phyloP scores from a whole-genome alignment of 768 basidiomycete species.

The Boletus subparvulus region DNA sequence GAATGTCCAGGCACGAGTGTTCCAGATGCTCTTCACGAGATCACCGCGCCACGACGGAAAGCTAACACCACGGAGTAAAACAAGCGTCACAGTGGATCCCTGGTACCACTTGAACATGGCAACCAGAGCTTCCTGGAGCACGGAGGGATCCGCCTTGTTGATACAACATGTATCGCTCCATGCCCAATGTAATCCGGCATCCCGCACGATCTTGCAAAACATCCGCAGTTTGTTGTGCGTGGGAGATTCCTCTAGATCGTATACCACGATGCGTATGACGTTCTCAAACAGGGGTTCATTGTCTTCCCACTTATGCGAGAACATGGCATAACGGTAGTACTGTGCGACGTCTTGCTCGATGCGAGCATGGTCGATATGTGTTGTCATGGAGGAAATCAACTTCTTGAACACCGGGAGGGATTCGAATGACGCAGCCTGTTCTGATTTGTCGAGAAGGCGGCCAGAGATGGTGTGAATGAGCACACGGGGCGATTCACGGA shows the following conservation, averaged over 20 bases:
- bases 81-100: background rate
- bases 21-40: background rate
- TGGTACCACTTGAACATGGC: background rate
- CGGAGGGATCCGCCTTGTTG: background rate
- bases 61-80: background rate
- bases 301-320: background rate
- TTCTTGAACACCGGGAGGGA: background rate
- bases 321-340: background rate
- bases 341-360: background rate
- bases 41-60: background rate
- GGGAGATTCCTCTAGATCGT: background rate
- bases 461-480: background rate
- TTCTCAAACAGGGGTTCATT: background rate
- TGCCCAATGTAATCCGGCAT: background rate
- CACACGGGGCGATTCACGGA: background rate
- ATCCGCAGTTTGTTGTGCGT: background rate
- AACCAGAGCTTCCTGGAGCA: background rate
- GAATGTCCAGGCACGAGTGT: background rate
- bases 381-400: background rate
- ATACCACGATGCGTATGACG: background rate
- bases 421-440: background rate
- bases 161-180: background rate
- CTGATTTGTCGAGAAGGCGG: background rate
- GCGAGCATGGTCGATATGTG: background rate
- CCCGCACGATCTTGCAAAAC: background rate